Evolutionary conservation across 2,329 filamentous ascomycete species (phyloP), one percentile per base, ranked within the genome.

Genomic region (Hypoxylon sp.): DNA sequence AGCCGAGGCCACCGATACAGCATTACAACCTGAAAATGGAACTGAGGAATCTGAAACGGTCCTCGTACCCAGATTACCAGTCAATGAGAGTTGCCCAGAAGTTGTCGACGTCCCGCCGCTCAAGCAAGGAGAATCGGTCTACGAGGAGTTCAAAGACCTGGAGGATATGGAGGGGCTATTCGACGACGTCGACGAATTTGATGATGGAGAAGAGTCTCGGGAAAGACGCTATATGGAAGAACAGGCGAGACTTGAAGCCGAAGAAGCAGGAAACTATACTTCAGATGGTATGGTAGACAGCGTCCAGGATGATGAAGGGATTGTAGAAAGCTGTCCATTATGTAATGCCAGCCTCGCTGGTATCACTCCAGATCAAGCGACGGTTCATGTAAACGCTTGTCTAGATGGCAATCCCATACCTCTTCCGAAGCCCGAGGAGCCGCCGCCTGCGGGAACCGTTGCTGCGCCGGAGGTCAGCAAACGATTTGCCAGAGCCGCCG

Each of bases 371-470:
- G 88, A 94, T 75, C 87, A 95, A 71, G 91, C 90, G 8, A 91
- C 91, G 5, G 81, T 90, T 1, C 96, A 99, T 77, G 96, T 99
- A 70, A 99, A 99, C 76, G 88, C 90, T 8, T 99, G 96, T 78
- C 83, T 99, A 1, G 96, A 99, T 76, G 93, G 93, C 1, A 91
- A 91, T 47, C 87, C 91, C 4, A 85, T 88, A 46, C 85, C 90
- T 1, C 73, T 91, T 12, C 85, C 69, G 1, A 65, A 68, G 41
- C 65, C 55, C 8, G 37, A 79, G 5, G 73, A 74, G 32, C 69
- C 71, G 25, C 65, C 73, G 19, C 68, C 73, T 27, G 45, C 69
- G 29, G 52, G 72, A 23, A 76, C 74, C 29, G 76, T 80, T 29
- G 78, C 81, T 52, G 79, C 74, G 54, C 77, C 74, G 3, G 78